phyloP scores from a whole-genome alignment of 805 yeast species.

The Saccharomycopsis lassenensis region DNA sequence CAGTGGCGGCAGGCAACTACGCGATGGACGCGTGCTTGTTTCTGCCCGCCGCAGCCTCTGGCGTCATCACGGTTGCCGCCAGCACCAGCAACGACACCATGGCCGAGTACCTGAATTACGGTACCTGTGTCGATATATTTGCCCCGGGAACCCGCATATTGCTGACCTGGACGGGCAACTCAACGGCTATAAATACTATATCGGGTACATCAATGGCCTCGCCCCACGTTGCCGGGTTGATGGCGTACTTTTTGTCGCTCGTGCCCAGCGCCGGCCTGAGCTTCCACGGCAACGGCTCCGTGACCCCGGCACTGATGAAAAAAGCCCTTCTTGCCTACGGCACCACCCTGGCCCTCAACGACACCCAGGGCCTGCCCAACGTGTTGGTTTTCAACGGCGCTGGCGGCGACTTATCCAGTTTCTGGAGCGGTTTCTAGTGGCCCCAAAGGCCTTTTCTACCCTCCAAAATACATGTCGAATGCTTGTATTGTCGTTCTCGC shows the following conservation, averaged over 20 bases:
- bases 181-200: constrained; percentile 61
- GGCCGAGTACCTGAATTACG: constrained; percentile 92
- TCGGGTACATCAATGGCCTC: constrained; percentile 98
- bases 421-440: too few species aligned
- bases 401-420: constrained; percentile 54
- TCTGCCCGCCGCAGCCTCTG: constrained; percentile 69
- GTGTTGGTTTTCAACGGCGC: constrained; percentile 71
- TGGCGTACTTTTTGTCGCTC: constrained; percentile 77
- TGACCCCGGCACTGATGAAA: constrained; percentile 61
- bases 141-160: constrained; percentile 91
- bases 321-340: constrained; percentile 60
- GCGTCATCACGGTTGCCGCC: constrained; percentile 90
- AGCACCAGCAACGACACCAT: constrained; percentile 77
- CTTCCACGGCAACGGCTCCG: constrained; percentile 30
- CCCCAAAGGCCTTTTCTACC: too few species aligned
- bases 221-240: constrained; percentile 88
- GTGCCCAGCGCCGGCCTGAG: constrained; percentile 51
- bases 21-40: constrained; percentile 5
- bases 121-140: constrained; percentile 88
- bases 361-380: constrained; percentile 64
- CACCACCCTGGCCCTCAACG: constrained; percentile 46
- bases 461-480: too few species aligned
- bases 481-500: too few species aligned
- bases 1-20: constrained; percentile 92
- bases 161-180: constrained; percentile 72